Percentiles rank a stretch among this genome's conserved stretches.
phyloP scores from a whole-genome alignment of 768 basidiomycete genomes.

The Xerocomellus dryophilus region DNA sequence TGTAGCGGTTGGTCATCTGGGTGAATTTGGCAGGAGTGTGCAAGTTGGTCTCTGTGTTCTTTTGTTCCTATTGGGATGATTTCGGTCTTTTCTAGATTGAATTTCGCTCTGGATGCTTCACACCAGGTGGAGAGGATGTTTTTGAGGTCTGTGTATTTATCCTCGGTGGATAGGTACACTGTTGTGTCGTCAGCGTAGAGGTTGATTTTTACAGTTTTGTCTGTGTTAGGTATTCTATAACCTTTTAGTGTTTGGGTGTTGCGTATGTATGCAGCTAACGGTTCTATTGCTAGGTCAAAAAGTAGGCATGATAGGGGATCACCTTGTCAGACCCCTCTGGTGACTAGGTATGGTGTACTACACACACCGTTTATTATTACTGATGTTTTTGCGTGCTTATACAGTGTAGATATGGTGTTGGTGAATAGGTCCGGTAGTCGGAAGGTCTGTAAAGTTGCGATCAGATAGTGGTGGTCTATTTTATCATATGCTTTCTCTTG shows the following conservation, averaged over 20 bases:
- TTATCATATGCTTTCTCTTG: conserved; percentile 41
- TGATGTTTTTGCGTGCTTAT: not conserved
- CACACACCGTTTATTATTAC: not conserved
- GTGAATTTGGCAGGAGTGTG: not conserved
- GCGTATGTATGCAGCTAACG: not conserved
- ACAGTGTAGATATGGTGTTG: not conserved
- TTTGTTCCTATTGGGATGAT: too few species aligned
- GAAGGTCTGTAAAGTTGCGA: not conserved
- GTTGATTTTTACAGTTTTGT: not conserved
- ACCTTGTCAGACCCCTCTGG: conserved; percentile 35
- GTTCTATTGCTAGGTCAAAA: not conserved
- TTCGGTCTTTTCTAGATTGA: conserved; percentile 8
- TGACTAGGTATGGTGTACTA: not conserved
- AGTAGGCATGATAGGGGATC: not conserved
- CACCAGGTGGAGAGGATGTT: conserved; percentile 38
- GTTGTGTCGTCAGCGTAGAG: conserved; percentile 32
- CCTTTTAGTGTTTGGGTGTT: not conserved
- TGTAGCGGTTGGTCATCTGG: not conserved
- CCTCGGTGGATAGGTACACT: conserved; percentile 8
- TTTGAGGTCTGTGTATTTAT: not conserved
- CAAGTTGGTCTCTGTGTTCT: too few species aligned
- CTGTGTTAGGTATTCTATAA: too few species aligned
- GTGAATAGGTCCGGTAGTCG: not conserved
- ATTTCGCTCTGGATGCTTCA: conserved; percentile 5
- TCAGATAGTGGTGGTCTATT: conserved; percentile 32